These are phyloP conservation scores for Sporothrix protearum DNA, from an alignment of 2,329 filamentous ascomycete genomes.

Conservation along the genomic window DNA sequence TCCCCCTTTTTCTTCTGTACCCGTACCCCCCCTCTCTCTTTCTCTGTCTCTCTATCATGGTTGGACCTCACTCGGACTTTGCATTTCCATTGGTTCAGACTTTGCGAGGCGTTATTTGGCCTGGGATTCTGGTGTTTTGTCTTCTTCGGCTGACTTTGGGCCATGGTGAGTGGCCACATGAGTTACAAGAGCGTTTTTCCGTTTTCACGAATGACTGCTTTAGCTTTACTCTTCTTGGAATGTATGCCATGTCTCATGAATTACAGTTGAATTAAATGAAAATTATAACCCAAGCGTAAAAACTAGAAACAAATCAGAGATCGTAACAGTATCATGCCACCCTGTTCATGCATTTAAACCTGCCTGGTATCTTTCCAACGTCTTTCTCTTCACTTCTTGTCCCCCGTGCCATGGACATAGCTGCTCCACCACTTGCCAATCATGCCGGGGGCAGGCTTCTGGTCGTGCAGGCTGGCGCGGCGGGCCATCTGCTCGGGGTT, in stretches of 20 bases:
- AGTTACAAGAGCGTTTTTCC: background rate
- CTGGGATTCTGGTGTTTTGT: background rate
- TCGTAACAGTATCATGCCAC: background rate
- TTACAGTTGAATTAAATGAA: background rate
- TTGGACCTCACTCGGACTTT: background rate
- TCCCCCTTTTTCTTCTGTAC: background rate
- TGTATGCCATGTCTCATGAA: background rate
- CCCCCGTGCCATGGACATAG: slow-evolving; percentile 38
- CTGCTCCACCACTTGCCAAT: slow-evolving; percentile 56
- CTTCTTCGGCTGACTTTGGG: background rate
- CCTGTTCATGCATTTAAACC: background rate
- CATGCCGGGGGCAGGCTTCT: slow-evolving; percentile 48
- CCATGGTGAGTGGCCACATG: background rate
- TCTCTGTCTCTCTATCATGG: background rate
- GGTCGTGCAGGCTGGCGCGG: slow-evolving; percentile 54
- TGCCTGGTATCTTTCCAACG: background rate
- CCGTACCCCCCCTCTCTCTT: too few species aligned
- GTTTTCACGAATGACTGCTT: background rate
- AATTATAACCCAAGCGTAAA: background rate
- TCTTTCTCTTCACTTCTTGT: background rate
- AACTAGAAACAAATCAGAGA: background rate
- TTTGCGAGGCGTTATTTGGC: background rate
- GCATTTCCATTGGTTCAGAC: background rate
- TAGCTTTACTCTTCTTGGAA: background rate
- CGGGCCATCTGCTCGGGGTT: slow-evolving; percentile 44